Conservation (phyloP, 2,329 filamentous ascomycete species). For the Epichloe aotearoae region DNA sequence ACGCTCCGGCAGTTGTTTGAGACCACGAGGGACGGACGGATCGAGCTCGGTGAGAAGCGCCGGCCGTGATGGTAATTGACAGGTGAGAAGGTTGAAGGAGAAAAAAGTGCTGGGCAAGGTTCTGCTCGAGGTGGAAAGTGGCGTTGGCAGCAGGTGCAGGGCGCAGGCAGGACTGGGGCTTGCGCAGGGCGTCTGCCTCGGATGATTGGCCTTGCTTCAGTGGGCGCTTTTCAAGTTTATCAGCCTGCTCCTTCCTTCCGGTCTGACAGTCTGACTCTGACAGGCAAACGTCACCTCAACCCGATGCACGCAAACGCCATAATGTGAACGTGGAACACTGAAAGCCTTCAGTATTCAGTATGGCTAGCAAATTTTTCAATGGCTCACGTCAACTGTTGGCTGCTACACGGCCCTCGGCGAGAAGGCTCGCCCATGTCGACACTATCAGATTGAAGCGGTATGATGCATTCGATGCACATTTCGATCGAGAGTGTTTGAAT, state of each 20-base stretch:
- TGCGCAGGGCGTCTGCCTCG: background rate
- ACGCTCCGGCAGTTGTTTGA: background rate
- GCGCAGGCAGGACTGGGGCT: no score
- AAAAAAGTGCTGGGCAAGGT: slow-evolving; percentile 3
- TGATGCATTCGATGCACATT: slow-evolving; percentile 33
- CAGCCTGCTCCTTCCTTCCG: background rate
- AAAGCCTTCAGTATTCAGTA: background rate
- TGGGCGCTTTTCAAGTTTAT: background rate
- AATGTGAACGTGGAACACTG: background rate
- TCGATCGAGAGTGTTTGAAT: slow-evolving; percentile 36
- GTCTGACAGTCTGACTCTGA: no score
- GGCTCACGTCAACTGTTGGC: background rate
- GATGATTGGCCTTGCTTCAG: background rate
- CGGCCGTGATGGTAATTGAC: background rate
- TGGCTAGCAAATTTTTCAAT: background rate
- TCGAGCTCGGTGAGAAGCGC: background rate
- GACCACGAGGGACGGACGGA: background rate
- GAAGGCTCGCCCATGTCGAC: background rate
- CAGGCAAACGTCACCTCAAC: background rate
- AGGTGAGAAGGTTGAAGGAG: slow-evolving; percentile 2
- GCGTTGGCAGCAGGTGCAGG: background rate
- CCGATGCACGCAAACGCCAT: background rate
- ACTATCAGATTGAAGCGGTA: slow-evolving; percentile 22
- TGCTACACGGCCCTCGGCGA: background rate
- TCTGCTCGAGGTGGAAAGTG: slow-evolving; percentile 1